Evolutionary conservation across 2,329 filamentous ascomycete species (phyloP).

Genomic region (Zymoseptoria brevis): DNA sequence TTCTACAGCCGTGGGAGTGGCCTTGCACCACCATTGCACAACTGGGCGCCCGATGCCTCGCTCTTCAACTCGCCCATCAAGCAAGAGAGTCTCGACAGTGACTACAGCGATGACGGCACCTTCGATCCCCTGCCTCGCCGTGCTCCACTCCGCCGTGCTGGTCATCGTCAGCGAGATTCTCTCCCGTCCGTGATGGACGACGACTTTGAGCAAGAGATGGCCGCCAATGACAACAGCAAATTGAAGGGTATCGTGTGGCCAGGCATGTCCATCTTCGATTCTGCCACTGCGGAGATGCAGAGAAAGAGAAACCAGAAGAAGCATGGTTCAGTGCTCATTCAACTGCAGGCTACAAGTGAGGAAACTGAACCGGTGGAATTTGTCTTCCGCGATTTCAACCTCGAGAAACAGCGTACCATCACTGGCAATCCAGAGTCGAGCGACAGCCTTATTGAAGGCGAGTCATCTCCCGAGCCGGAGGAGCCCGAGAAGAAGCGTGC

Average conservation of each 20-base stretch:
- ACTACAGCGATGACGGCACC: slow-evolving; percentile 15
- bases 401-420: slow-evolving; percentile 38
- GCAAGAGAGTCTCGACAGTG: slow-evolving; percentile 21
- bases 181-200: slow-evolving; percentile 15
- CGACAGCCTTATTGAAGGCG: slow-evolving; percentile 28
- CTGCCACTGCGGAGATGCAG: slow-evolving; percentile 64
- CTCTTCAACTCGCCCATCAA: slow-evolving; percentile 19
- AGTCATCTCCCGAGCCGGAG: slow-evolving; percentile 24
- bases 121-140: slow-evolving; percentile 15
- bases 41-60: slow-evolving; percentile 25
- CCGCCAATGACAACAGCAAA: slow-evolving; percentile 34
- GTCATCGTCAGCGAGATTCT: slow-evolving; percentile 10
- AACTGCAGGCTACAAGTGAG: slow-evolving; percentile 57
- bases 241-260: slow-evolving; percentile 69
- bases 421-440: slow-evolving; percentile 38
- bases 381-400: slow-evolving; percentile 47
- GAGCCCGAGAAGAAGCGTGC: slow-evolving; percentile 20
- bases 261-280: slow-evolving; percentile 75
- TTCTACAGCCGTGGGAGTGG: slow-evolving; percentile 2
- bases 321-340: slow-evolving; percentile 59
- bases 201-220: slow-evolving; percentile 27
- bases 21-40: slow-evolving; percentile 32
- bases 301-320: slow-evolving; percentile 73
- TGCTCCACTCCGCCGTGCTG: slow-evolving; percentile 2
- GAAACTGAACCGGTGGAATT: slow-evolving; percentile 57